phyloP scores from a whole-genome alignment of 306 rosid species.

The Casuarina equisetifolia region DNA sequence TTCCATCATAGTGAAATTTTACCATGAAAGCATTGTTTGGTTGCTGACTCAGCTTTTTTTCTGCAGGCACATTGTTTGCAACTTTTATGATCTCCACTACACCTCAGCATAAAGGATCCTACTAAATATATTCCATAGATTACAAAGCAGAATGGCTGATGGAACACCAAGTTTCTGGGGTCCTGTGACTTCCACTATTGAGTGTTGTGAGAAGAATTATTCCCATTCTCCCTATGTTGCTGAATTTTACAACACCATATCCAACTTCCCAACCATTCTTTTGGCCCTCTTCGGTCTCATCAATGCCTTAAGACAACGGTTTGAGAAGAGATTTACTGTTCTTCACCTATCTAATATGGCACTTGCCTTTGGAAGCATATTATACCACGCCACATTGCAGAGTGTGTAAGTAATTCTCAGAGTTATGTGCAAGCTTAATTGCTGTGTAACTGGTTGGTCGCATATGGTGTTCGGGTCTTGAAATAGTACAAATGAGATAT shows the following conservation, averaged over 20 bases:
- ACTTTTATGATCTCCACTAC: slow-evolving; percentile 40
- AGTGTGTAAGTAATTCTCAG: slow-evolving; percentile 56
- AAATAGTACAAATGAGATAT: slow-evolving; percentile 10
- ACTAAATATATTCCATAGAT: slow-evolving; percentile 19
- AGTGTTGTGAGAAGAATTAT: slow-evolving; percentile 83
- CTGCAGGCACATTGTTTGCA: slow-evolving; percentile 37
- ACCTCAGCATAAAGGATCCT: slow-evolving; percentile 13
- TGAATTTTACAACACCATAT: slow-evolving; percentile 81
- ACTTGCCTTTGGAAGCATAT: slow-evolving; percentile 87
- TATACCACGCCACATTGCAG: slow-evolving; percentile 90
- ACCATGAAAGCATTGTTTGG: slow-evolving; percentile 4
- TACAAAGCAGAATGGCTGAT: slow-evolving; percentile 59
- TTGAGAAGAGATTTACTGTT: slow-evolving; percentile 92
- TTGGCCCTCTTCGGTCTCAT: slow-evolving; percentile 89
- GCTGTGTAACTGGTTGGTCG: slow-evolving; percentile 14
- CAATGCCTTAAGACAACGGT: slow-evolving; percentile 75
- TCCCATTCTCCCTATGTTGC: slow-evolving; percentile 78
- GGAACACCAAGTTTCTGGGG: slow-evolving; percentile 83
- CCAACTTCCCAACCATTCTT: slow-evolving; percentile 76
- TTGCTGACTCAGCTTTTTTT: slow-evolving; percentile 16
- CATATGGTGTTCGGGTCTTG: slow-evolving; percentile 1
- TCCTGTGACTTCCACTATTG: slow-evolving; percentile 82
- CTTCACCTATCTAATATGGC: slow-evolving; percentile 88
- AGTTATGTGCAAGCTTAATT: slow-evolving; percentile 10
- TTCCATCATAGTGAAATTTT: background rate